A percentile compares a stretch with the other conserved stretches of the same genome.
Conservation (phyloP, 345 rosid genomes). For the Linum lewisii region DNA sequence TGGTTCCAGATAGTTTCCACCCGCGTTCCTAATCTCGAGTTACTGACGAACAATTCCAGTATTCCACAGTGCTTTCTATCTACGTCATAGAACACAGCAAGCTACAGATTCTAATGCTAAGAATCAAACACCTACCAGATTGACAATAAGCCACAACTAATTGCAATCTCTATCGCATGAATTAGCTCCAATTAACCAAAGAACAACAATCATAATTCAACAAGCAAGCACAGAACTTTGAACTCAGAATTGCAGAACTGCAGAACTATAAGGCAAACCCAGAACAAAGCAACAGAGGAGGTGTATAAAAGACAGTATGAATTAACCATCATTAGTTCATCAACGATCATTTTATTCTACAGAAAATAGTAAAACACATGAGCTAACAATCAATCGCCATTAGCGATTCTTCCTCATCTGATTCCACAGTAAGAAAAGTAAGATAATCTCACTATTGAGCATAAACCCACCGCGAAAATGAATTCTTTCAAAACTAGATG, state of each 20-base stretch:
- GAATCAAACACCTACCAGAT: too few relatives aligned
- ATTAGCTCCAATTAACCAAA: background rate
- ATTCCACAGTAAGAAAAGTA: background rate
- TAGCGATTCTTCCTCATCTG: background rate
- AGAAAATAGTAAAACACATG: background rate
- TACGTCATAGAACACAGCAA: too few relatives aligned
- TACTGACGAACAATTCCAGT: too few relatives aligned
- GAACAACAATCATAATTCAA: background rate
- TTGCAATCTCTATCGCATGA: background rate
- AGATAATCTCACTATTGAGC: background rate
- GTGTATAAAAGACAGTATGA: background rate
- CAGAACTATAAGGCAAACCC: background rate
- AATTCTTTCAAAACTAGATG: background rate
- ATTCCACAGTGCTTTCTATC: too few relatives aligned
- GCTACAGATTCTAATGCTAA: too few relatives aligned
- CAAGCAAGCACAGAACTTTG: too few relatives aligned
- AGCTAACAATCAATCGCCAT: background rate
- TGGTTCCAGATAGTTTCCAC: too few relatives aligned
- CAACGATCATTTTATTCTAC: background rate
- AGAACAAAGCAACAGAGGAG: background rate
- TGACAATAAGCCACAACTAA: too few relatives aligned
- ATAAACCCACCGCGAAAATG: too few relatives aligned
- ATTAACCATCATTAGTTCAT: background rate
- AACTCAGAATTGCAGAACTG: too few relatives aligned
- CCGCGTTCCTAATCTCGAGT: too few relatives aligned